Conservation (phyloP, 1,139 yeast species). For the Pichiaceae sp. region DNA sequence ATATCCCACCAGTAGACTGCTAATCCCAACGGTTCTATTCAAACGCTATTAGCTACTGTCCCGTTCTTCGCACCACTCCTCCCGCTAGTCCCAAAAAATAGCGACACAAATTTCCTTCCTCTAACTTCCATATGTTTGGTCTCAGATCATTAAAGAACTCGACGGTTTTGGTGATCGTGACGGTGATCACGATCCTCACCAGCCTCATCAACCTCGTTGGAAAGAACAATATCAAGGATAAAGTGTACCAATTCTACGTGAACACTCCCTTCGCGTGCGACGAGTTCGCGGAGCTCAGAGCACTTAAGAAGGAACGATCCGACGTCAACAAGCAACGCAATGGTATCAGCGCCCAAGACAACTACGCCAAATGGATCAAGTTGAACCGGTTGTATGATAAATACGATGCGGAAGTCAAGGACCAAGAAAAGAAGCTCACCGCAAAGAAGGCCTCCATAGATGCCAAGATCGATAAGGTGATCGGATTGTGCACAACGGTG, state of each 20-base stretch:
- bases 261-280: background rate
- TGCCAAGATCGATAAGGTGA: conserved; percentile 22
- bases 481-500: conserved; percentile 29
- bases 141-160: conserved; percentile 7
- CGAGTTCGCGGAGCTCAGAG: background rate
- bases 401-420: conserved; percentile 43
- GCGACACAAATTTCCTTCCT: background rate
- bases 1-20: no score
- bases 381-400: conserved; percentile 66
- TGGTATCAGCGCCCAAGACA: conserved; percentile 77
- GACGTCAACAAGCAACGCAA: conserved; percentile 45
- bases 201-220: conserved; percentile 29
- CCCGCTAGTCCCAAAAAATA: background rate
- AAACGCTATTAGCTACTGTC: no score
- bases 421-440: conserved; percentile 30
- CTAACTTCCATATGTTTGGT: background rate
- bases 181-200: conserved; percentile 28
- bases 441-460: conserved; percentile 32
- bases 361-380: conserved; percentile 95
- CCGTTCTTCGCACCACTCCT: background rate
- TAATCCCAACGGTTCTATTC: no score
- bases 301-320: conserved; percentile 37
- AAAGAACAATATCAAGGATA: conserved; percentile 27
- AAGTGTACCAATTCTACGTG: conserved; percentile 6
- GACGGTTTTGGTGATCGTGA: conserved; percentile 22